phyloP scores from a whole-genome alignment of 2,329 filamentous ascomycete species.

The Stemphylium vesicarium region DNA sequence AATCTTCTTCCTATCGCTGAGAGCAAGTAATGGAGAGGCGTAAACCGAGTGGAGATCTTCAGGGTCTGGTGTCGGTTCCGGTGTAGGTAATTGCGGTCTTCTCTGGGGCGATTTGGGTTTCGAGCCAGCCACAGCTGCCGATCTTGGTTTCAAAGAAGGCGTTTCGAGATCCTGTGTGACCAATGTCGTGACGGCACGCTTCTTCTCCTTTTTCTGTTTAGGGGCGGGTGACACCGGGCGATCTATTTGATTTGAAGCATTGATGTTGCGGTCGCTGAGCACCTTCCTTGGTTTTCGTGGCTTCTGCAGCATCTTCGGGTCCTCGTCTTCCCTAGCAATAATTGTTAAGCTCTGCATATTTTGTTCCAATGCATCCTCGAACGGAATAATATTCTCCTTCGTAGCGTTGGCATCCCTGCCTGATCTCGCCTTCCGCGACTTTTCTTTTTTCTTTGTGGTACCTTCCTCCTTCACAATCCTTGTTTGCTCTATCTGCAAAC shows the following conservation, averaged over 20 bases:
- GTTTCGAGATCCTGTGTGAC: background rate
- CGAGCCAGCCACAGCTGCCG: conserved; percentile 17
- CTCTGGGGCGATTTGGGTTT: conserved; percentile 14
- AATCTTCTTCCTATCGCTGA: conserved; percentile 36
- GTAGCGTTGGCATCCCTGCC: background rate
- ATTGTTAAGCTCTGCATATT: conserved; percentile 10
- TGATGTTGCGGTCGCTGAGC: conserved; percentile 19
- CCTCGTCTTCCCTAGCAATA: background rate
- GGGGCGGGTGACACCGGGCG: background rate
- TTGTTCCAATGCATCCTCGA: conserved; percentile 9
- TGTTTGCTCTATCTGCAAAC: conserved; percentile 12
- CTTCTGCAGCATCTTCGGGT: conserved; percentile 7
- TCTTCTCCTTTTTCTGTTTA: conserved; percentile 10
- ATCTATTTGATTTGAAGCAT: conserved; percentile 8
- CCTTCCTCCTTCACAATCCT: conserved; percentile 7
- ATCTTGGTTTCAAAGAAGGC: background rate
- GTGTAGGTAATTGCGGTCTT: conserved; percentile 22
- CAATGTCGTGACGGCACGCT: background rate
- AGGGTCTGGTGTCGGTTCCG: conserved; percentile 29
- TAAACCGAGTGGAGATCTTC: conserved; percentile 36
- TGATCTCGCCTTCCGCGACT: conserved; percentile 7
- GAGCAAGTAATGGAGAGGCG: conserved; percentile 34
- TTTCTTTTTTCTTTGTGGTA: conserved; percentile 13
- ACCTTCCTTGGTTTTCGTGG: conserved; percentile 10
- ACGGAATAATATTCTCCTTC: conserved; percentile 11